These are phyloP conservation scores for Anaeromyces robustus DNA, from an alignment of 192 early-diverging fungal species.

Conservation along the genomic window DNA sequence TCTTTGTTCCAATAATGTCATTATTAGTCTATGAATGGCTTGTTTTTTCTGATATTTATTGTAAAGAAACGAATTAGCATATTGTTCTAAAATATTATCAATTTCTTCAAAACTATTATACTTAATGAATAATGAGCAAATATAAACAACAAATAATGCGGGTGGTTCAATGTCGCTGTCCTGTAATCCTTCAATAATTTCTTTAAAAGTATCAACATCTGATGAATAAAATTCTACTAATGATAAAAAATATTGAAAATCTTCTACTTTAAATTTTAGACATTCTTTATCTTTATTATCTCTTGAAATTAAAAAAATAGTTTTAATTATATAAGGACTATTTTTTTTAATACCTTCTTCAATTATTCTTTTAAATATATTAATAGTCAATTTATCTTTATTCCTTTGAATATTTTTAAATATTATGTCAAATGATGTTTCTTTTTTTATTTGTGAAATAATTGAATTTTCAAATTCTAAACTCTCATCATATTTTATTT, in stretches of 20 bases:
- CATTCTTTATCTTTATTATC: background rate
- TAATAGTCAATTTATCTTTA: background rate
- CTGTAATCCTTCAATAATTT: background rate
- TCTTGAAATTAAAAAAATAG: background rate
- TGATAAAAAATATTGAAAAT: background rate
- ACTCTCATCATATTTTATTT: background rate
- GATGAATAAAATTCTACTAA: background rate
- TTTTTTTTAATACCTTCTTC: background rate
- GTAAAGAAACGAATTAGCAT: background rate
- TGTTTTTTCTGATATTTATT: background rate
- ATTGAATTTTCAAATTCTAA: background rate
- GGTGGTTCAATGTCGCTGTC: background rate
- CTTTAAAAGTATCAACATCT: background rate
- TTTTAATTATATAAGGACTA: background rate
- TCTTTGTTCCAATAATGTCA: background rate
- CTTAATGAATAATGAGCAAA: background rate
- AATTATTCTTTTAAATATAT: background rate
- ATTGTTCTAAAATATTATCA: background rate
- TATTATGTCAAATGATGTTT: background rate
- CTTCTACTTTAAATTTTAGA: background rate
- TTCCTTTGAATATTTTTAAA: background rate
- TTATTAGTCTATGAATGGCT: background rate
- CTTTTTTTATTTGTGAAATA: background rate
- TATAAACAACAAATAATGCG: background rate
- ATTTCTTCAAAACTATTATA: background rate